These are phyloP conservation scores for Protomyces gravidus DNA, from an alignment of 1,139 yeast species.

Conservation along the genomic window DNA sequence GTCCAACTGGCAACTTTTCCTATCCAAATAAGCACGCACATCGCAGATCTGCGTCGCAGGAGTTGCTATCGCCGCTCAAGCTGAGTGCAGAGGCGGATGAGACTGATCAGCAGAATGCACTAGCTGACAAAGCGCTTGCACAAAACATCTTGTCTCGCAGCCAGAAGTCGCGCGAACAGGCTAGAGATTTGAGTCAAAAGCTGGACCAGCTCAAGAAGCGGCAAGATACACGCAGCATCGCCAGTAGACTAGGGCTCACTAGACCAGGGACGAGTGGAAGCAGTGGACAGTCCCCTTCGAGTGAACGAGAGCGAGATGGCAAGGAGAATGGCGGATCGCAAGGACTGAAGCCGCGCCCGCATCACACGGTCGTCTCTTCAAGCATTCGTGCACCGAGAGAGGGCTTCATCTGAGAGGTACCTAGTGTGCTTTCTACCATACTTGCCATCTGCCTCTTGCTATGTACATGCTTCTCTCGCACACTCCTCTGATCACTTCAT, in stretches of 20 bases:
- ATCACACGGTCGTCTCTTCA: conserved; percentile 12
- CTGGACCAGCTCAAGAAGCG: conserved; percentile 18
- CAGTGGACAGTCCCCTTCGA: background rate
- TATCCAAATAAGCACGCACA: conserved; percentile 1
- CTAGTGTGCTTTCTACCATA: no score
- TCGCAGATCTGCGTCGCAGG: background rate
- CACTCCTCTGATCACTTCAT: no score
- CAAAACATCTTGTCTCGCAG: conserved; percentile 4
- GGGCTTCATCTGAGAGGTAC: conserved; percentile 7
- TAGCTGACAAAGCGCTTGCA: conserved; percentile 19
- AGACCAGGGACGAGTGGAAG: background rate
- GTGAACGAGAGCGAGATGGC: background rate
- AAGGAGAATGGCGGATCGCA: conserved; percentile 6
- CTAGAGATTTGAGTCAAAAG: conserved; percentile 8
- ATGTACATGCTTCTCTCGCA: no score
- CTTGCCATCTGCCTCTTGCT: background rate
- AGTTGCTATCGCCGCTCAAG: background rate
- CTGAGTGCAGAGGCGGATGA: conserved; percentile 1
- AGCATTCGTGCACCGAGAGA: conserved; percentile 19
- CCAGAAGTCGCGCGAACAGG: conserved; percentile 27
- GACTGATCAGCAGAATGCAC: conserved; percentile 10
- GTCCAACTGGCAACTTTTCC: background rate
- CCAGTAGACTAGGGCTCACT: background rate
- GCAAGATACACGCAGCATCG: conserved; percentile 2
- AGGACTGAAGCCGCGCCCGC: background rate